Evolutionary conservation across 306 rosid genomes (phyloP).

Genomic region (Pyrus bretschneideri): DNA sequence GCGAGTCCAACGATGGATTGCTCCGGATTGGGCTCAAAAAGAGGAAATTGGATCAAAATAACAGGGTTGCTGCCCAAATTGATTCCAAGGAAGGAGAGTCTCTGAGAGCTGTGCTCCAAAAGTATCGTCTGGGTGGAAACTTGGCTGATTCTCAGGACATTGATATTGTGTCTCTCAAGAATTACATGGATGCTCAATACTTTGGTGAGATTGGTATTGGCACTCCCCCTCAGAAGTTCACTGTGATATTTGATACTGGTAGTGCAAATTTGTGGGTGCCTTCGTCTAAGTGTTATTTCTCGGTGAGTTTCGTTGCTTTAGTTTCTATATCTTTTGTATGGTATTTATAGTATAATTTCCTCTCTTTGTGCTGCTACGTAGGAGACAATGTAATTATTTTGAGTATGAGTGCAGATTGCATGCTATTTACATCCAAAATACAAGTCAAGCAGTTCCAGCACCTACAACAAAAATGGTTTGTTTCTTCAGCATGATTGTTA

Average conservation of each 20-base stretch:
- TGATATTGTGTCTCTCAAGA: slow-evolving; percentile 61
- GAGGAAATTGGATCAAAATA: slow-evolving; percentile 38
- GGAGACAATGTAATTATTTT: slow-evolving; percentile 1
- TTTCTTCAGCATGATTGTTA: neutral
- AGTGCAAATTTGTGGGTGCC: slow-evolving; percentile 91
- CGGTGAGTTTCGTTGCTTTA: slow-evolving; percentile 42
- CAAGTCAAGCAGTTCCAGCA: slow-evolving; percentile 36
- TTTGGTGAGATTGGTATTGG: slow-evolving; percentile 89
- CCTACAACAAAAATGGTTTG: slow-evolving; percentile 50
- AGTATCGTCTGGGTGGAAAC: slow-evolving; percentile 23
- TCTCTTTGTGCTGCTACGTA: neutral
- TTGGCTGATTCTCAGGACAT: slow-evolving; percentile 29
- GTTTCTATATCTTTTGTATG: slow-evolving; percentile 18
- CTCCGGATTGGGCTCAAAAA: slow-evolving; percentile 47
- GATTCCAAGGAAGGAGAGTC: slow-evolving; percentile 37
- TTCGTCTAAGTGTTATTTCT: slow-evolving; percentile 67
- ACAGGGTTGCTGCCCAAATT: slow-evolving; percentile 37
- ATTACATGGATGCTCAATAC: slow-evolving; percentile 88
- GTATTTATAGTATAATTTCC: slow-evolving; percentile 8
- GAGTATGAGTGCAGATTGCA: slow-evolving; percentile 32
- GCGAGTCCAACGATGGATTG: slow-evolving; percentile 38
- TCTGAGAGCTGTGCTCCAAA: slow-evolving; percentile 10
- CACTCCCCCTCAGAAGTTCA: slow-evolving; percentile 73
- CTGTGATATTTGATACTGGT: slow-evolving; percentile 79
- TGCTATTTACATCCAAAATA: slow-evolving; percentile 51